Percentiles rank a stretch among this genome's conserved stretches.
Conservation (phyloP, 768 basidiomycete species). For the Suillus spraguei region DNA sequence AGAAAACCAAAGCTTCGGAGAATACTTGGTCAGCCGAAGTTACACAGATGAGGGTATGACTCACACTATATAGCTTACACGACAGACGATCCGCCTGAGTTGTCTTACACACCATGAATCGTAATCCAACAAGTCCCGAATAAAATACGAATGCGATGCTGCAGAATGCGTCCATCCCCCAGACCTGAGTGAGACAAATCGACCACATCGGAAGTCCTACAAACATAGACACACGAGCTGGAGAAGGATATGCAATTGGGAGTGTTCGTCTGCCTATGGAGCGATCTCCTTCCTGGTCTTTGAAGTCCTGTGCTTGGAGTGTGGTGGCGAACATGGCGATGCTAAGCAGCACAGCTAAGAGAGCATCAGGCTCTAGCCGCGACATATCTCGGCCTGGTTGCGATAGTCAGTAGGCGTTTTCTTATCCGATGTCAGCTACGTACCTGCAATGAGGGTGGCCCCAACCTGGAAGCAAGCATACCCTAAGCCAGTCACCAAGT, state of each 20-base stretch:
- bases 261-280: conserved; percentile 42
- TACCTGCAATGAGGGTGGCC: conserved; percentile 39
- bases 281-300: conserved; percentile 46
- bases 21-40: conserved; percentile 1
- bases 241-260: conserved; percentile 44
- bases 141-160: conserved; percentile 29
- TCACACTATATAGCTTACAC: conserved; percentile 35
- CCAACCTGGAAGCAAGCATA: conserved; percentile 41
- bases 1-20: conserved; percentile 33
- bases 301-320: conserved; percentile 37
- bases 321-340: conserved; percentile 39
- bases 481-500: conserved; percentile 38
- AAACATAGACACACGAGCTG: conserved; percentile 29
- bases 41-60: conserved; percentile 7
- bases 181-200: conserved; percentile 27
- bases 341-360: conserved; percentile 35
- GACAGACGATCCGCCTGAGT: conserved; percentile 29
- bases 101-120: conserved; percentile 27
- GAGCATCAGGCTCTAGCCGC: conserved; percentile 25
- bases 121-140: conserved; percentile 25
- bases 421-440: conserved; percentile 13
- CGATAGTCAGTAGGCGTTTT: conserved; percentile 11
- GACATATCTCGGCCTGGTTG: conserved; percentile 26
- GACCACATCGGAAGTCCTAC: conserved; percentile 34
- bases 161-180: conserved; percentile 30